Percentiles rank a stretch among this genome's conserved stretches.
Conservation (phyloP, 495 filamentous ascomycete genomes). For the Aspergillus wentii region DNA sequence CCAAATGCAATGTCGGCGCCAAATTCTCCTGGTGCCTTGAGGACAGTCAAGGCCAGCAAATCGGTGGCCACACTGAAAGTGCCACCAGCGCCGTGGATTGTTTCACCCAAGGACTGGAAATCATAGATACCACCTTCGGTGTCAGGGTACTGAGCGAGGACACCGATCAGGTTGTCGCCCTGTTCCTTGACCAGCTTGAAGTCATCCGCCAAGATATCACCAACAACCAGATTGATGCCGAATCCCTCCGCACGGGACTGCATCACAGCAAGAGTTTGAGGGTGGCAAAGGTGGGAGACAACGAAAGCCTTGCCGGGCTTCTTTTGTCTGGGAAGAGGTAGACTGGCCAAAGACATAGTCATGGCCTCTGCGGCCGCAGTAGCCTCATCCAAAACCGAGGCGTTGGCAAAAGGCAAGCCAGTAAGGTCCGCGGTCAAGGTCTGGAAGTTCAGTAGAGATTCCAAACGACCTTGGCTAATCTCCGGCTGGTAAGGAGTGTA, state of each 20-base stretch:
- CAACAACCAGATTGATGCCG: conserved; percentile 71
- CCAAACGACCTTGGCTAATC: conserved; percentile 91
- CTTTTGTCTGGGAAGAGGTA: conserved; percentile 70
- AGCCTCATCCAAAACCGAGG: conserved; percentile 87
- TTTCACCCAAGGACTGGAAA: conserved; percentile 67
- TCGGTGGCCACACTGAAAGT: conserved; percentile 90
- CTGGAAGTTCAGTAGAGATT: conserved; percentile 96
- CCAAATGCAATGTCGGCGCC: conserved; percentile 97
- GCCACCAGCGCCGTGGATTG: conserved; percentile 73
- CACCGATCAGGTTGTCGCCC: conserved; percentile 83
- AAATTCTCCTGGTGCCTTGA: conserved; percentile 93
- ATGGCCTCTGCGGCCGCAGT: conserved; percentile 96
- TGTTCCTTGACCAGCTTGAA: conserved; percentile 62
- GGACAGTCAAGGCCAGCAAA: conserved; percentile 79
- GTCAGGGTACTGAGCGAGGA: conserved; percentile 92
- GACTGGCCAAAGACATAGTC: conserved; percentile 82
- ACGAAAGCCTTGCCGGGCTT: conserved; percentile 74
- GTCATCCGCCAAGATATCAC: conserved; percentile 62
- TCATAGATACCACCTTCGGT: conserved; percentile 79
- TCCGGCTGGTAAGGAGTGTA: conserved; percentile 99
- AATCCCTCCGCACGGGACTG: conserved; percentile 89
- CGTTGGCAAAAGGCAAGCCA: conserved; percentile 84
- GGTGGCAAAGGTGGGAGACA: conserved; percentile 78
- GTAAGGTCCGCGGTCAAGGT: conserved; percentile 91
- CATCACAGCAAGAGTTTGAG: conserved; percentile 85